These are phyloP conservation scores for Thelonectria discophora DNA, from an alignment of 2,329 filamentous ascomycete genomes.

Conservation along the genomic window DNA sequence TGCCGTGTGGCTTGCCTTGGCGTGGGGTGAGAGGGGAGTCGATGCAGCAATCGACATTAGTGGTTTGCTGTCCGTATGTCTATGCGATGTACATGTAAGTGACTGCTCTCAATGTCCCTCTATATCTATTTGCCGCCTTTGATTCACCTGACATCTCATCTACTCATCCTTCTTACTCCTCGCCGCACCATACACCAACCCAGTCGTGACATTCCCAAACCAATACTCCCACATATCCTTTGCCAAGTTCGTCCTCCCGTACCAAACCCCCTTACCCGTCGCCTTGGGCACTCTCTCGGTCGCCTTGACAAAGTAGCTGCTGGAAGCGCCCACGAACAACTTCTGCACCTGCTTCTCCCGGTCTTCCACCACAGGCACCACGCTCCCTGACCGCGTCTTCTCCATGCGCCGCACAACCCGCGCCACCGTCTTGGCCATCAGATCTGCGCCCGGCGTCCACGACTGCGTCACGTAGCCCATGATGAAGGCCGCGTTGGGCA, in stretches of 20 bases:
- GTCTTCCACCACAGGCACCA: slow-evolving; percentile 54
- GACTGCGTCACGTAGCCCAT: slow-evolving; percentile 72
- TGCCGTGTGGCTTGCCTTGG: too few relatives aligned
- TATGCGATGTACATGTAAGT: too few relatives aligned
- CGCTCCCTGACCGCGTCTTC: slow-evolving; percentile 53
- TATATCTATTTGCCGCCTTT: too few relatives aligned
- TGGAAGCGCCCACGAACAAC: slow-evolving; percentile 42
- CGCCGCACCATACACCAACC: slow-evolving; percentile 43
- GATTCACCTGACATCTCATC: not conserved
- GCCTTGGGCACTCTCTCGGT: slow-evolving; percentile 48
- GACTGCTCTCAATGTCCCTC: too few relatives aligned
- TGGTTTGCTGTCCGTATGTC: too few relatives aligned
- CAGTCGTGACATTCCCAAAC: slow-evolving; percentile 45
- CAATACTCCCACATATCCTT: slow-evolving; percentile 44
- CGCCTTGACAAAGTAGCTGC: slow-evolving; percentile 50
- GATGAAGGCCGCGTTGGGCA: slow-evolving; percentile 70
- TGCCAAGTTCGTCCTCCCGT: slow-evolving; percentile 45
- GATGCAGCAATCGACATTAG: too few relatives aligned
- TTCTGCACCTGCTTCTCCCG: slow-evolving; percentile 37
- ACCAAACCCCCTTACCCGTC: slow-evolving; percentile 49
- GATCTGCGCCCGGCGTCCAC: slow-evolving; percentile 74
- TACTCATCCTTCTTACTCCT: slow-evolving; percentile 38
- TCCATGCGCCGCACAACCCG: slow-evolving; percentile 64
- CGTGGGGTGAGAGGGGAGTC: too few relatives aligned
- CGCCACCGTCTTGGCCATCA: slow-evolving; percentile 55